phyloP scores from a whole-genome alignment of 345 rosid genomes.

The Turritis glabra region DNA sequence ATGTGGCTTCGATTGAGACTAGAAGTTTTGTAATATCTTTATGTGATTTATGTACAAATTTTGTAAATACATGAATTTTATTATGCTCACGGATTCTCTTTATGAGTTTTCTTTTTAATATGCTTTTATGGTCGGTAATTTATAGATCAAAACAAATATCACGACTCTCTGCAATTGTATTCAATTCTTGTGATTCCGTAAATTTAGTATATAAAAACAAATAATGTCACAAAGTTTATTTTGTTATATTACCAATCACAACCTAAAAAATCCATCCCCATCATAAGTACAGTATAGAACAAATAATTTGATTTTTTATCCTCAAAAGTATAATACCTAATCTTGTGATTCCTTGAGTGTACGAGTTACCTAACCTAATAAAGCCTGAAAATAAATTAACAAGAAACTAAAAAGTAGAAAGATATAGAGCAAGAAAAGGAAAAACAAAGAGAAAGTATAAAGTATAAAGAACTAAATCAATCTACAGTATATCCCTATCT shows the following conservation, averaged over 20 bases:
- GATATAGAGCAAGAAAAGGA: conserved; percentile 24
- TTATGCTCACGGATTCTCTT: not conserved
- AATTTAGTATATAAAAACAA: not conserved
- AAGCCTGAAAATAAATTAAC: conserved; percentile 13
- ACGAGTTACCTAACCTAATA: conserved; percentile 26
- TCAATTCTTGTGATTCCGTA: not conserved
- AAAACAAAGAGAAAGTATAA: conserved; percentile 33
- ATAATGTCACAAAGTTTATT: not conserved
- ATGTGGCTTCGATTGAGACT: conserved; percentile 16
- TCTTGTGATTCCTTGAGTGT: conserved; percentile 36
- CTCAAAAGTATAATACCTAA: not conserved
- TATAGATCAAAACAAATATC: not conserved
- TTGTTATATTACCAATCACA: not conserved
- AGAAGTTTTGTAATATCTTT: conserved; percentile 17
- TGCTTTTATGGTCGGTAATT: too few relatives aligned
- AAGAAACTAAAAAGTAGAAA: conserved; percentile 3
- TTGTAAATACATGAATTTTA: conserved; percentile 26
- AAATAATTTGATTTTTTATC: not conserved
- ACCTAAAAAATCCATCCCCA: not conserved
- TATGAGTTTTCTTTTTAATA: not conserved
- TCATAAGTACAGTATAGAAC: not conserved
- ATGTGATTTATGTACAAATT: conserved; percentile 3
- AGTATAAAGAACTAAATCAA: conserved; percentile 28
- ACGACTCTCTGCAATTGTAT: not conserved
- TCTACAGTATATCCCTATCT: conserved; percentile 38